Base-by-base conservation (phyloP, 495 filamentous ascomycete genomes). In the Aspergillus wentii region DNA sequence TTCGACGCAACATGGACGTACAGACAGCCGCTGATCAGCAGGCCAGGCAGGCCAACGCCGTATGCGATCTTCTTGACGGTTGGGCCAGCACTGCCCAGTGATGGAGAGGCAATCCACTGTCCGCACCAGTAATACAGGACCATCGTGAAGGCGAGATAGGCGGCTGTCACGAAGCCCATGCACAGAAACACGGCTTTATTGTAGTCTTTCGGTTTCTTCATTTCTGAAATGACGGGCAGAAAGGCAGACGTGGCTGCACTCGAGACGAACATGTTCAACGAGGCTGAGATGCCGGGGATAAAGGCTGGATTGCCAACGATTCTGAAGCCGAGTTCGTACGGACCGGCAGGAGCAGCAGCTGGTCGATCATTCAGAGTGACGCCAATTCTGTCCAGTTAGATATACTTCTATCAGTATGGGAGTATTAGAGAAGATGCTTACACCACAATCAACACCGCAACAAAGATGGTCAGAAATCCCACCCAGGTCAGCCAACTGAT, bases 151-250 rank as follows among this genome's bases (percentile, higher is more conserved):
- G 60, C 54, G 5, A 69, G 44, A 55, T 92, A 90, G 20, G 85
- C 76, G 33, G 71, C 51, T 8, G 77, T 80, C 37, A 84, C 80
- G 13, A 77, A 66, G 32, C 66, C 48, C 53, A 82, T 79, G 13
- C 81, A 74, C n/a, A 75, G 44, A 38, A 71, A 71, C 21, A 87
- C 70, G 3, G 84, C 72, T 57, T 83, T 83, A 25, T 66, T 66
- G 49, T 76, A 86, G 47, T 84, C 75, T 33, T 57, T 58, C 1
- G 84, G 83, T 0, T 74, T 76, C 46, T 79, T 76, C 74, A 89
- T 82, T 57, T 91, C 86, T 23, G 80, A 76, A 49, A 85, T 85
- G 52, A 89, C 83, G 30, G 69, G 74, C 52, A 89, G 76, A 54
- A 86, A 82, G 43, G 83, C 75, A 46, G 81, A 66, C 55, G 84